Evolutionary conservation across 2,329 filamentous ascomycete genomes (phyloP).

Genomic region (Aspergillus cejpii): DNA sequence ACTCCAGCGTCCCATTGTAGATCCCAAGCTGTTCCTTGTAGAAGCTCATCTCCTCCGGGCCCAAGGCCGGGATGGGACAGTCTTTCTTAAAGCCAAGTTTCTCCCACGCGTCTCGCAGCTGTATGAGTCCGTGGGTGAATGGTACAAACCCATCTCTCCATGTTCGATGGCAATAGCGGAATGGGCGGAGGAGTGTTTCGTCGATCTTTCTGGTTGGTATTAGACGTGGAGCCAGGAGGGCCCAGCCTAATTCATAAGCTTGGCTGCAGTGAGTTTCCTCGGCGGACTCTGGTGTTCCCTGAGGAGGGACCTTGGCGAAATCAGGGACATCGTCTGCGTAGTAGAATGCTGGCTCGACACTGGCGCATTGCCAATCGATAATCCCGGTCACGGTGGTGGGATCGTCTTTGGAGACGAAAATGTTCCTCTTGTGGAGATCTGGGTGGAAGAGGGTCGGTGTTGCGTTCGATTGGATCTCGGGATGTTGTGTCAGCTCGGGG

Average conservation of each 20-base stretch:
- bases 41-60: too few species aligned
- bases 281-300: neutral
- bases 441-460: slow-evolving; percentile 23
- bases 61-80: too few species aligned
- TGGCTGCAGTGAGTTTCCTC: slow-evolving; percentile 24
- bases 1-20: too few species aligned
- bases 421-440: slow-evolving; percentile 31
- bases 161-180: slow-evolving; percentile 26
- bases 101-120: slow-evolving; percentile 24
- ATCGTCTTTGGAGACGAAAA: slow-evolving; percentile 28
- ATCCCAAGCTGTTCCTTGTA: too few species aligned
- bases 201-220: slow-evolving; percentile 22
- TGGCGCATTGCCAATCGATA: slow-evolving; percentile 32
- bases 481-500: slow-evolving; percentile 16
- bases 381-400: slow-evolving; percentile 26
- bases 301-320: slow-evolving; percentile 24
- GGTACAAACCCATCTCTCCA: slow-evolving; percentile 25
- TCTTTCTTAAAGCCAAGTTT: too few species aligned
- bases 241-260: slow-evolving; percentile 25
- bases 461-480: slow-evolving; percentile 17
- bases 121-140: slow-evolving; percentile 28
- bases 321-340: slow-evolving; percentile 25
- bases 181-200: slow-evolving; percentile 25
- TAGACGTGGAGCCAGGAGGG: slow-evolving; percentile 20
- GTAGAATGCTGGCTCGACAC: slow-evolving; percentile 28